A percentile compares a stretch with the other conserved stretches of the same genome.
Evolutionary conservation across 208 protist genomes (phyloP).

Genomic region (Leishmania amazonensis): DNA sequence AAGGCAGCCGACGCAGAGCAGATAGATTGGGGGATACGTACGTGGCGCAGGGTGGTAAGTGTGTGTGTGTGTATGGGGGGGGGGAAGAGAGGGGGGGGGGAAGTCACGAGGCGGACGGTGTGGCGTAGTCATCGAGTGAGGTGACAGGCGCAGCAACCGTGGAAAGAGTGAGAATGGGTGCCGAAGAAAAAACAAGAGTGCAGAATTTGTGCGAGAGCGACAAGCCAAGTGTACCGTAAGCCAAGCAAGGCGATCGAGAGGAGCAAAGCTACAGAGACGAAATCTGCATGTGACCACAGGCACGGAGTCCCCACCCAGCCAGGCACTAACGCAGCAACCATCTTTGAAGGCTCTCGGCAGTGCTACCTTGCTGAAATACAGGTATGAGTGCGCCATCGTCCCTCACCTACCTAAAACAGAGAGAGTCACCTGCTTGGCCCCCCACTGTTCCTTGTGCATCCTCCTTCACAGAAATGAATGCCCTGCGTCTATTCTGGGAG

Average conservation of each 20-base stretch:
- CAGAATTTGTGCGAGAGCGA: not conserved
- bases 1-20: not conserved
- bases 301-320: not conserved
- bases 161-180: not conserved
- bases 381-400: not conserved
- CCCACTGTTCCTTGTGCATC: not conserved
- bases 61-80: not conserved
- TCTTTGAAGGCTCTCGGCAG: not conserved
- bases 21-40: not conserved
- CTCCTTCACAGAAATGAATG: not conserved
- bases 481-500: too few relatives aligned
- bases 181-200: not conserved
- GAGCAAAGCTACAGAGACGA: not conserved
- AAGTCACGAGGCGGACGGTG: not conserved
- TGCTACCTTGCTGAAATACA: not conserved
- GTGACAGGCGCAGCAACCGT: not conserved
- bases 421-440: not conserved
- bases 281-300: not conserved
- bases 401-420: not conserved
- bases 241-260: not conserved
- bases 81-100: not conserved
- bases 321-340: not conserved
- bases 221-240: not conserved
- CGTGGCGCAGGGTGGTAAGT: not conserved
- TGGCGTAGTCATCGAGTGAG: not conserved